Percentiles rank a stretch among this genome's conserved stretches.
Conservation (phyloP, 805 yeast species). For the Danielia reshetovae region DNA sequence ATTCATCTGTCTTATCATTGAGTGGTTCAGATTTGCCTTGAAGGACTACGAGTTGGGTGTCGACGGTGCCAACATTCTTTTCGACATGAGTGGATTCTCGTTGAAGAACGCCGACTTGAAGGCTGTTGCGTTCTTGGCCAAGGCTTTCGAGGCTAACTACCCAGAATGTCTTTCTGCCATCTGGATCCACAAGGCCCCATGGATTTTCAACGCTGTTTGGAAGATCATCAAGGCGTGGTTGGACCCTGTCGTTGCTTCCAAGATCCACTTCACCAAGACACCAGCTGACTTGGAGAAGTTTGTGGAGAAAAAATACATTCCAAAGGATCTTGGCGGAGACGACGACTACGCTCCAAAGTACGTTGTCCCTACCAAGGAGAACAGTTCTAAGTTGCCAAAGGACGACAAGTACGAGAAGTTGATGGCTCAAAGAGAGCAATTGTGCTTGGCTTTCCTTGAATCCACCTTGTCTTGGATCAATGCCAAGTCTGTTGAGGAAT, state of each 20-base stretch:
- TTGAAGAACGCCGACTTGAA: constrained; percentile 90
- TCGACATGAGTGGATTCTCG: constrained; percentile 83
- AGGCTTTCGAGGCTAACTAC: constrained; percentile 91
- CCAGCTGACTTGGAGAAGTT: constrained; percentile 62
- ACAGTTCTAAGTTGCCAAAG: constrained; percentile 27
- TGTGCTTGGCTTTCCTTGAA: constrained; percentile 52
- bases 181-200: constrained; percentile 90
- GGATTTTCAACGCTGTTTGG: constrained; percentile 97
- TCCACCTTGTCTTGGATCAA: constrained; percentile 80
- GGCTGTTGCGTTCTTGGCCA: constrained; percentile 85
- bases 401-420: constrained; percentile 44
- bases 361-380: constrained; percentile 60
- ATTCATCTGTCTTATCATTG: constrained; percentile 16
- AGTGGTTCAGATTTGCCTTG: constrained; percentile 42
- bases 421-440: constrained; percentile 48
- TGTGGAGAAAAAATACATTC: constrained; percentile 58
- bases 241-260: constrained; percentile 93
- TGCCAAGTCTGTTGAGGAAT: constrained; percentile 49
- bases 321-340: constrained; percentile 72
- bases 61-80: constrained; percentile 52
- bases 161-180: constrained; percentile 88
- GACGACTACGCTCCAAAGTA: constrained; percentile 59
- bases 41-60: constrained; percentile 10
- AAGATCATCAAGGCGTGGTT: constrained; percentile 88
- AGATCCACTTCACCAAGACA: constrained; percentile 76